Conservation (phyloP, 305 asterid genomes). For the Fraxinus nigra region DNA sequence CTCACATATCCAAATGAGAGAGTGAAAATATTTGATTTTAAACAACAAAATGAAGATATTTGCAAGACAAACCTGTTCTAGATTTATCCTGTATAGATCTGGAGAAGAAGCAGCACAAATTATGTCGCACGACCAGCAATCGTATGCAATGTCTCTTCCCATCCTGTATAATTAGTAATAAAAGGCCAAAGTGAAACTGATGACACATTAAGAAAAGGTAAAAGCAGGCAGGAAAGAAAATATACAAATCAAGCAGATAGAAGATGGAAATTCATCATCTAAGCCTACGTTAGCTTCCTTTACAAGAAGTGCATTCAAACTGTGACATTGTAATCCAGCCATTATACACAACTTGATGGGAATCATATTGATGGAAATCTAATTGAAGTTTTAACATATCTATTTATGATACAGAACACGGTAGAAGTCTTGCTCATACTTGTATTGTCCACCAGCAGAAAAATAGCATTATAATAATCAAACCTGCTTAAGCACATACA, state of each 20-base stretch:
- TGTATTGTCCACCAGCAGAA: not conserved
- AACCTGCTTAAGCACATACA: not conserved
- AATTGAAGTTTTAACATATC: constrained; percentile 6
- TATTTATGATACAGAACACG: not conserved
- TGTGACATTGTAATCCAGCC: not conserved
- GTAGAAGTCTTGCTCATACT: not conserved
- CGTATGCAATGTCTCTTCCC: constrained; percentile 94
- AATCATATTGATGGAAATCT: not conserved
- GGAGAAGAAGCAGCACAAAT: constrained; percentile 97
- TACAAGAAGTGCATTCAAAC: not conserved
- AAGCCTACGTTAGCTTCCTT: not conserved
- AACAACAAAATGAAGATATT: constrained; percentile 17
- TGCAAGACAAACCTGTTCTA: constrained; percentile 69
- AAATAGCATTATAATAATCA: not conserved
- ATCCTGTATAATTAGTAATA: constrained; percentile 53
- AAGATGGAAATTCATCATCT: not conserved
- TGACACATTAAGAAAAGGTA: constrained; percentile 2
- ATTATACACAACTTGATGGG: not conserved
- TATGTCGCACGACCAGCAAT: constrained; percentile 90
- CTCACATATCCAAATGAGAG: constrained; percentile 7
- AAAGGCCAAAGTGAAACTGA: constrained; percentile 14
- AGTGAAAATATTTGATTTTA: not conserved
- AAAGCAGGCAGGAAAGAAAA: not conserved
- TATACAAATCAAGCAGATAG: not conserved
- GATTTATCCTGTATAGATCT: constrained; percentile 85